A percentile compares a stretch with the other conserved stretches of the same genome.
Conservation (phyloP, 2,329 filamentous ascomycete species). For the Fusarium ambrosium region DNA sequence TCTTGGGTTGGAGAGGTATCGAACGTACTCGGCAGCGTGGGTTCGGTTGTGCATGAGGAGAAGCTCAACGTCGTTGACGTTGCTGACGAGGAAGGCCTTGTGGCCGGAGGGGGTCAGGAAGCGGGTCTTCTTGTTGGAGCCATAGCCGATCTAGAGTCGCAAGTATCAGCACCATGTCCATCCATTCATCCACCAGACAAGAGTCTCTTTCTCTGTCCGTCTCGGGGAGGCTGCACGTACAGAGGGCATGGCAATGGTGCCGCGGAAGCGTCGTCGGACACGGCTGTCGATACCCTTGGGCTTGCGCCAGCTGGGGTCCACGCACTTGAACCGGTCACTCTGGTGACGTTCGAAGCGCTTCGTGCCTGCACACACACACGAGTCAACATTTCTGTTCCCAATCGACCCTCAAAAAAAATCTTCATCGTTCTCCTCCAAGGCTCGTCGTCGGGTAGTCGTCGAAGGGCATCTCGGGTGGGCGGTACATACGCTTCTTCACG, state of each 20-base stretch:
- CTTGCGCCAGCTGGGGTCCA: conserved; percentile 95
- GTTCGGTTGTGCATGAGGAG: conserved; percentile 99
- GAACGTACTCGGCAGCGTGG: conserved; percentile 95
- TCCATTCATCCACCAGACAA: background rate
- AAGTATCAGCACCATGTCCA: conserved; percentile 33
- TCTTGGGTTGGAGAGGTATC: background rate
- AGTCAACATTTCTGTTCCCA: conserved; percentile 54
- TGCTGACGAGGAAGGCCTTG: conserved; percentile 99
- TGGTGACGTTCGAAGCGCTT: conserved; percentile 98
- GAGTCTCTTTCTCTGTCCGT: conserved; percentile 18
- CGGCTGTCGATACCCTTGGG: conserved; percentile 99
- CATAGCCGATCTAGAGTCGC: conserved; percentile 87
- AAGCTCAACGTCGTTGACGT: conserved; percentile 94
- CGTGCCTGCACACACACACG: conserved; percentile 71
- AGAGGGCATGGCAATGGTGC: conserved; percentile 96
- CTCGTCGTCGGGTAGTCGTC: conserved; percentile 37
- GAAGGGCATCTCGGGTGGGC: conserved; percentile 16
- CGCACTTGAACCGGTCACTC: conserved; percentile 95
- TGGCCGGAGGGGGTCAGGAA: conserved; percentile 99
- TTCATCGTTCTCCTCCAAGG: conserved; percentile 12
- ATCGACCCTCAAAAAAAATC: background rate
- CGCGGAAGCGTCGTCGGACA: conserved; percentile 97
- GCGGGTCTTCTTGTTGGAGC: conserved; percentile 99
- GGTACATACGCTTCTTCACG: conserved; percentile 98
- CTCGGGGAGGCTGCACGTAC: conserved; percentile 70